phyloP scores from a whole-genome alignment of 805 yeast species.

The Candida peoriensis region DNA sequence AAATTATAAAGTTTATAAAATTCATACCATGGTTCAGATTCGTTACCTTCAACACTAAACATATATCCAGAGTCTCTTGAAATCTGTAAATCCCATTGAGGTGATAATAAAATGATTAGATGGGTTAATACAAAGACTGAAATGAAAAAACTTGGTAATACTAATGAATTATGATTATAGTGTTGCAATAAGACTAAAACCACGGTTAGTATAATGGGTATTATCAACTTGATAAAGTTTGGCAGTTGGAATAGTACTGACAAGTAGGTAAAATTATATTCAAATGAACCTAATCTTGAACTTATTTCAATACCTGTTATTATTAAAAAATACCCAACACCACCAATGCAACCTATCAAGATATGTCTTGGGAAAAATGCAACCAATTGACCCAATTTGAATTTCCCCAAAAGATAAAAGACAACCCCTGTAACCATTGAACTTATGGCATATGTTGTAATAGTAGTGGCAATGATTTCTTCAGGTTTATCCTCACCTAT shows the following conservation, averaged over 20 bases:
- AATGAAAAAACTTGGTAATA: conserved; percentile 80
- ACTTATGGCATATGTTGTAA: conserved; percentile 78
- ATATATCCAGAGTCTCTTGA: conserved; percentile 84
- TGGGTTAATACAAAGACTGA: conserved; percentile 68
- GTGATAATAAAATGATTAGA: conserved; percentile 55
- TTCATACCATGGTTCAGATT: conserved; percentile 81
- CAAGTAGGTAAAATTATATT: conserved; percentile 57
- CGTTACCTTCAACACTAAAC: conserved; percentile 49
- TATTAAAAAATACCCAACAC: conserved; percentile 90
- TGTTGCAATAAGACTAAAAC: conserved; percentile 60
- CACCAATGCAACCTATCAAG: conserved; percentile 95
- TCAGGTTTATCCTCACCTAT: conserved; percentile 46
- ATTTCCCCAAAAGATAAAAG: conserved; percentile 71
- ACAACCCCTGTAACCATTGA: conserved; percentile 83
- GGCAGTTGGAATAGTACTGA: conserved; percentile 37
- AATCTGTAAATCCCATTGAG: conserved; percentile 52
- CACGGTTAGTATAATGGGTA: conserved; percentile 63
- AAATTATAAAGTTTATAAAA: conserved; percentile 75
- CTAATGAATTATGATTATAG: conserved; percentile 55
- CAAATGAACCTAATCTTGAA: conserved; percentile 70
- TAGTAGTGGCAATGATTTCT: conserved; percentile 75
- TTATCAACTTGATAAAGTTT: conserved; percentile 57
- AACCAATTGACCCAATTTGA: conserved; percentile 77
- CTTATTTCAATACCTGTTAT: conserved; percentile 90
- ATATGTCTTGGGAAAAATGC: conserved; percentile 97